Percentiles rank a stretch among this genome's conserved stretches.
phyloP scores from a whole-genome alignment of 345 rosid genomes.

The Gossypium mustelinum region DNA sequence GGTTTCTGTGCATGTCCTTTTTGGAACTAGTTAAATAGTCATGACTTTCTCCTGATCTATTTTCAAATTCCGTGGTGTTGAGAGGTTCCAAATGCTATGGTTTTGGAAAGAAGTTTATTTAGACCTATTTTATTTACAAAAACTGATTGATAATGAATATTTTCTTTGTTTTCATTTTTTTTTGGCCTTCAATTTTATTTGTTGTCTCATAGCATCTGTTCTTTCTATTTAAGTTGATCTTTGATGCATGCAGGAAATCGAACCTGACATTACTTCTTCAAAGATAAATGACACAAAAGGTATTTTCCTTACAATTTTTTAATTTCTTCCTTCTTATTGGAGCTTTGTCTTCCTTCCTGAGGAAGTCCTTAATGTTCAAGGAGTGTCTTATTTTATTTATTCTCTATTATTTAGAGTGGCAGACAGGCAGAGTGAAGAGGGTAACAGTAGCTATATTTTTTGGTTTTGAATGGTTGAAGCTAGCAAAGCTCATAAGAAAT shows the following conservation, averaged over 20 bases:
- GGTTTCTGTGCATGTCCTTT: background rate
- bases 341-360: background rate
- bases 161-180: background rate
- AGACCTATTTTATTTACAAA: background rate
- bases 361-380: background rate
- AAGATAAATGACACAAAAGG: constrained; percentile 46
- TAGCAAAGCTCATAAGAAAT: background rate
- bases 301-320: constrained; percentile 15
- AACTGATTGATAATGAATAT: background rate
- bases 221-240: constrained; percentile 4
- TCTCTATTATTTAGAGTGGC: background rate
- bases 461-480: background rate
- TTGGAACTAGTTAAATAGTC: background rate
- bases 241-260: constrained; percentile 46
- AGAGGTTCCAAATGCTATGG: background rate
- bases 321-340: background rate
- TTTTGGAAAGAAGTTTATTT: background rate
- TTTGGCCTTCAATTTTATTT: background rate
- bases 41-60: background rate
- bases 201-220: background rate
- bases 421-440: background rate
- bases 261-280: constrained; percentile 32
- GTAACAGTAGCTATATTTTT: constrained; percentile 1
- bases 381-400: background rate
- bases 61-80: background rate